Percentiles rank a stretch among this genome's conserved stretches.
Conservation (phyloP, 371 early-diverging fungal genomes). For the Dichotomocladium elegans region DNA sequence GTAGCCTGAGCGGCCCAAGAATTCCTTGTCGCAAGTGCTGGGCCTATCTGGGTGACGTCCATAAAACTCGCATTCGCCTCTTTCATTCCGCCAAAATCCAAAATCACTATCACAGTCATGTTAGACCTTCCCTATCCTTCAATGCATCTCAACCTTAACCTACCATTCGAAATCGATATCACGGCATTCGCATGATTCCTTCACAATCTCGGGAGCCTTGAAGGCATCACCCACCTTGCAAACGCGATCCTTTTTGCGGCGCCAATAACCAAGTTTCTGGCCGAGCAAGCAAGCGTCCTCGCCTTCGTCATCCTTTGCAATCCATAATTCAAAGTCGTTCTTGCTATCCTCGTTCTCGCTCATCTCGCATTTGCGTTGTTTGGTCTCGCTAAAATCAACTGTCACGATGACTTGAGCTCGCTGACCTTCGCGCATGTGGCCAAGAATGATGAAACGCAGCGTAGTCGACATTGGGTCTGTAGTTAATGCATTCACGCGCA, state of each 20-base stretch:
- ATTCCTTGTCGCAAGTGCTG: slow-evolving; percentile 52
- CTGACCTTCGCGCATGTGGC: slow-evolving; percentile 21
- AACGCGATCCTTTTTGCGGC: slow-evolving; percentile 71
- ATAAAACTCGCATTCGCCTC: slow-evolving; percentile 59
- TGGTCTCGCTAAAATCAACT: slow-evolving; percentile 38
- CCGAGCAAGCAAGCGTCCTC: slow-evolving; percentile 44
- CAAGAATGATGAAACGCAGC: slow-evolving; percentile 55
- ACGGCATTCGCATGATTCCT: slow-evolving; percentile 64
- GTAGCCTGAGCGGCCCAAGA: slow-evolving; percentile 71
- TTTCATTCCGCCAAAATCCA: slow-evolving; percentile 70
- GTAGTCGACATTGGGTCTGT: slow-evolving; percentile 58
- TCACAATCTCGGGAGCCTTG: slow-evolving; percentile 47
- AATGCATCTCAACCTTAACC: neutral
- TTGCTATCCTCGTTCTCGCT: slow-evolving; percentile 49
- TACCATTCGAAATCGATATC: slow-evolving; percentile 76
- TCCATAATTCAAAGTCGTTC: slow-evolving; percentile 80
- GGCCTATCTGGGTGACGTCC: slow-evolving; percentile 73
- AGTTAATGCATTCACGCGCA: slow-evolving; percentile 51
- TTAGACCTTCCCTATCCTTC: neutral
- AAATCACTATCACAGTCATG: slow-evolving; percentile 45
- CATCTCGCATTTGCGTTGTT: slow-evolving; percentile 44
- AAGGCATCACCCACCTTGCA: slow-evolving; percentile 73
- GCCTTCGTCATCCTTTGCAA: slow-evolving; percentile 58
- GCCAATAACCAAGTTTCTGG: slow-evolving; percentile 58
- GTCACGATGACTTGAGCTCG: slow-evolving; percentile 34